Conservation (phyloP, 768 basidiomycete genomes). For the Porphyrellus cyaneotinctus region DNA sequence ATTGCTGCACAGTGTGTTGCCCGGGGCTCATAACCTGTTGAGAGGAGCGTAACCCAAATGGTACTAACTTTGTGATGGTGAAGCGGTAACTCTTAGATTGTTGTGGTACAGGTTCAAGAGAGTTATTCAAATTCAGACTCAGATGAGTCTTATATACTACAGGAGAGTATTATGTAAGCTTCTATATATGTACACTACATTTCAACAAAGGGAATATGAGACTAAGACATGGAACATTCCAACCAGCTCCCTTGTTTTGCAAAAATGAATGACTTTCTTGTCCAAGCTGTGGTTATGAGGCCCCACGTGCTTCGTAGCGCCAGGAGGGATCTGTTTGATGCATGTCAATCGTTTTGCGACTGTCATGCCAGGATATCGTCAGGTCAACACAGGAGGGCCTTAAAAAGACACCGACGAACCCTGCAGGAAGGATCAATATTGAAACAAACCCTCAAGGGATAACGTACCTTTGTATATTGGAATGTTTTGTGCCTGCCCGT, state of each 20-base stretch:
- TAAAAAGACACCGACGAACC: conserved; percentile 29
- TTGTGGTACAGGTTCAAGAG: no score
- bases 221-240: not conserved
- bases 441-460: not conserved
- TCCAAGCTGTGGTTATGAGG: conserved; percentile 47
- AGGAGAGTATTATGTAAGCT: no score
- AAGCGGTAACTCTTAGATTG: no score
- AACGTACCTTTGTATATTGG: conserved; percentile 56
- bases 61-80: no score
- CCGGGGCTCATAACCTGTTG: no score
- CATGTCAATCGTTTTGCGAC: conserved; percentile 51
- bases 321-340: conserved; percentile 42
- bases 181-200: no score
- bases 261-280: conserved; percentile 47
- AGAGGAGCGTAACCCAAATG: no score
- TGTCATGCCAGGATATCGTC: conserved; percentile 13
- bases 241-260: conserved; percentile 40
- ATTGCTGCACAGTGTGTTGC: no score
- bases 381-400: not conserved
- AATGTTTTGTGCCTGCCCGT: conserved; percentile 57
- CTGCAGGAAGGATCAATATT: conserved; percentile 17
- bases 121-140: no score
- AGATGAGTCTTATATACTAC: no score
- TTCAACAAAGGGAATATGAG: not conserved
- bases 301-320: conserved; percentile 41